Evolutionary conservation across 2,329 filamentous ascomycete species (phyloP).

Genomic region (Macroventuria anomochaeta): DNA sequence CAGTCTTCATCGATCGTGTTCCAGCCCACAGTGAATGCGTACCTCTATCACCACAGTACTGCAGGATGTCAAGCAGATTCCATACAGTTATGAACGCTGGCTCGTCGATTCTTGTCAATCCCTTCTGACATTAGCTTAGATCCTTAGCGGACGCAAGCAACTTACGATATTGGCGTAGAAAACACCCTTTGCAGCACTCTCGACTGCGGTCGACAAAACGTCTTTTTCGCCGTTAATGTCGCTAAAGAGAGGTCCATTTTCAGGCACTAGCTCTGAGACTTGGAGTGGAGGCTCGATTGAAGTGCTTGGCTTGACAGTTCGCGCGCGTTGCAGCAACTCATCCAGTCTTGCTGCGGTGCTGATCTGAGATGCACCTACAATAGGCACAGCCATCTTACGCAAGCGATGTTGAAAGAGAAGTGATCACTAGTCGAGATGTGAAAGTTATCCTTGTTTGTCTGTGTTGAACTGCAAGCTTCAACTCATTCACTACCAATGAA

Average conservation of each 20-base stretch:
- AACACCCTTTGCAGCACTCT: constrained; percentile 80
- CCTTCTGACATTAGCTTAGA: constrained; percentile 56
- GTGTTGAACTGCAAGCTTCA: not conserved
- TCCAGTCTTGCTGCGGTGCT: constrained; percentile 45
- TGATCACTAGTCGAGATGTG: not conserved
- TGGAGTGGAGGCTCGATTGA: constrained; percentile 55
- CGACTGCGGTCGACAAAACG: constrained; percentile 70
- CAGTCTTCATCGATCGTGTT: not conserved
- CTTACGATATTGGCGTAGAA: constrained; percentile 82
- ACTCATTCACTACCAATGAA: not conserved
- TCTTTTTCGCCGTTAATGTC: constrained; percentile 54
- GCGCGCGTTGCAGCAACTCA: constrained; percentile 51
- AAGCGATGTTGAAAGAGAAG: not conserved
- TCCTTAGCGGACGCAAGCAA: not conserved
- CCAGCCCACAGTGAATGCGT: constrained; percentile 56
- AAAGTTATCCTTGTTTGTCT: not conserved
- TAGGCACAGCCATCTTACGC: constrained; percentile 38
- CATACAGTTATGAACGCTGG: constrained; percentile 83
- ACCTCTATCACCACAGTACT: constrained; percentile 83
- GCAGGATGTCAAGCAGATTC: constrained; percentile 93
- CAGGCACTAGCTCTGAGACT: constrained; percentile 47
- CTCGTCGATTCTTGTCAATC: constrained; percentile 75
- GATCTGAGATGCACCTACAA: constrained; percentile 30
- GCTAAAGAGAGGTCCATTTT: constrained; percentile 37
- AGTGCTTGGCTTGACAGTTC: constrained; percentile 48